Evolutionary conservation across 208 protist species (phyloP).

Genomic region (Tetramitus jugosus): DNA sequence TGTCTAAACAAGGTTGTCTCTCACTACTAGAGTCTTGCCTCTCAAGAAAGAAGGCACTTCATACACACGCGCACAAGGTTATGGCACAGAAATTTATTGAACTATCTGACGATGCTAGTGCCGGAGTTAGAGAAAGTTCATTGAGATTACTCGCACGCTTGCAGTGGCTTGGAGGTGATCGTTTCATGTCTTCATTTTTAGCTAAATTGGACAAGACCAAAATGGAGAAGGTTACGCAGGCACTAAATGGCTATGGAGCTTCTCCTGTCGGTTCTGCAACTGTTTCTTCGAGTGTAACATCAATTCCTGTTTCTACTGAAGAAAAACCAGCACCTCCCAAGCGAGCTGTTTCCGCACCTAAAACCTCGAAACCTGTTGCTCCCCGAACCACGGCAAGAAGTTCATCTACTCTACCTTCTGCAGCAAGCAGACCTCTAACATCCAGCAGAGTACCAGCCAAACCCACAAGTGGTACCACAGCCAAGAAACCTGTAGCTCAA

Average conservation of each 20-base stretch:
- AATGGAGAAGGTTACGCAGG: background rate
- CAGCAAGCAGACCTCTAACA: background rate
- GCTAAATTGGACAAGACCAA: background rate
- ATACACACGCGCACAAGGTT: background rate
- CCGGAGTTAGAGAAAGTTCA: background rate
- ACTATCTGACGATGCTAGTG: conserved; percentile 4
- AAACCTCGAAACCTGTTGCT: background rate
- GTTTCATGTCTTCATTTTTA: too few relatives aligned
- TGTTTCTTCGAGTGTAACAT: background rate
- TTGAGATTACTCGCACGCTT: background rate
- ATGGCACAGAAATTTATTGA: background rate
- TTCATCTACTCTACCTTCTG: background rate
- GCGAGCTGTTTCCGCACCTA: background rate
- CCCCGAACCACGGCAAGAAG: background rate
- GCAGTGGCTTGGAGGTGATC: background rate
- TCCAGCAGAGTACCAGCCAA: background rate
- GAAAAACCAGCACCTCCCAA: background rate
- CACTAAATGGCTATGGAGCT: background rate
- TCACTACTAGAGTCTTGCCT: background rate
- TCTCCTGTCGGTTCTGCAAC: background rate
- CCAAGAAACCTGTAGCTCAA: background rate
- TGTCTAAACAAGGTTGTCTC: too few relatives aligned
- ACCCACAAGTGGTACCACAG: background rate
- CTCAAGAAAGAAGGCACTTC: background rate
- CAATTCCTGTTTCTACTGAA: background rate